A percentile compares a stretch with the other conserved stretches of the same genome.
Evolutionary conservation across 129 eudicot species (phyloP).

Genomic region (Helichrysum umbraculigerum): DNA sequence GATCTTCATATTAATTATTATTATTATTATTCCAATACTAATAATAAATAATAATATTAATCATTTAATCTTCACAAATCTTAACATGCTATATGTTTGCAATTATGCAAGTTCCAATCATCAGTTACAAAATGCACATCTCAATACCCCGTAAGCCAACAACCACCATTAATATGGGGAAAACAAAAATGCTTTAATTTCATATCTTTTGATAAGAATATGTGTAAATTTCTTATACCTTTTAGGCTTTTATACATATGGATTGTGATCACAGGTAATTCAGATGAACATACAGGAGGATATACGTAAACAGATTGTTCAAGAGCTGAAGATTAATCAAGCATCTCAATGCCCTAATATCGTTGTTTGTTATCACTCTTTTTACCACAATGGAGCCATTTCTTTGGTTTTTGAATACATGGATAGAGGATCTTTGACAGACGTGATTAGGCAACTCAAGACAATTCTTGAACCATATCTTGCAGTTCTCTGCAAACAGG

Average conservation of each 20-base stretch:
- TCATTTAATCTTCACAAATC: too few relatives aligned
- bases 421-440: slow-evolving; percentile 96
- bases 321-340: slow-evolving; percentile 94
- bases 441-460: slow-evolving; percentile 85
- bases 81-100: neutral
- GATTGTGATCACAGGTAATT: slow-evolving; percentile 58
- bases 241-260: neutral
- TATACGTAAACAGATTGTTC: slow-evolving; percentile 94
- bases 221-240: neutral
- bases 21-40: too few relatives aligned
- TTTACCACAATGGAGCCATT: slow-evolving; percentile 91
- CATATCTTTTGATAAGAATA: neutral
- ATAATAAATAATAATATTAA: too few relatives aligned
- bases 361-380: slow-evolving; percentile 94
- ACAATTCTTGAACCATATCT: slow-evolving; percentile 98
- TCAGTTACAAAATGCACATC: neutral
- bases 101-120: neutral
- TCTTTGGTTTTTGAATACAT: slow-evolving; percentile 92
- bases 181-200: neutral
- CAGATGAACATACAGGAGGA: slow-evolving; percentile 99
- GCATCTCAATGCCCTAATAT: slow-evolving; percentile 86
- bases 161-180: neutral
- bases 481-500: slow-evolving; percentile 98
- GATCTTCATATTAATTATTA: too few relatives aligned
- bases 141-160: neutral